phyloP scores from a whole-genome alignment of 192 early-diverging fungal species.

The Entrophospora sp. region DNA sequence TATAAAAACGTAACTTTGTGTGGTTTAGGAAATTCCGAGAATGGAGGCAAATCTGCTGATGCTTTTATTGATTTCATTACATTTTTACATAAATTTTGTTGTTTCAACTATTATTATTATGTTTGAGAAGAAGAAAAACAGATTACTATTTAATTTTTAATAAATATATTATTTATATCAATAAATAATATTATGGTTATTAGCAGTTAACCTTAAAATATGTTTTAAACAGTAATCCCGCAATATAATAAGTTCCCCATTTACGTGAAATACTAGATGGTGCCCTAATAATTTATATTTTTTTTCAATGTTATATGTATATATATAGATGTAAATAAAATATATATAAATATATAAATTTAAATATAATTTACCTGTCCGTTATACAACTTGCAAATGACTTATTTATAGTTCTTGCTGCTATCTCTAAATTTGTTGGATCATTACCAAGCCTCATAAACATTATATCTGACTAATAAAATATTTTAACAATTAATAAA shows the following conservation, averaged over 20 bases:
- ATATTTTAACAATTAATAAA: background rate
- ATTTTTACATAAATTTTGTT: constrained; percentile 76
- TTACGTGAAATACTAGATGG: constrained; percentile 58
- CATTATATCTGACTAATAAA: constrained; percentile 47
- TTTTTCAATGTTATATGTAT: background rate
- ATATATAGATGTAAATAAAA: background rate
- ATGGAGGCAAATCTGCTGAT: constrained; percentile 60
- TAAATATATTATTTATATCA: background rate
- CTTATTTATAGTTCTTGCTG: constrained; percentile 79
- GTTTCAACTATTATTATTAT: constrained; percentile 49
- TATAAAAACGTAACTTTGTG: constrained; percentile 83
- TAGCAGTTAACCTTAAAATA: constrained; percentile 82
- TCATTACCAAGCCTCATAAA: constrained; percentile 33
- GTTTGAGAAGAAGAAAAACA: background rate
- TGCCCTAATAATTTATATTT: constrained; percentile 17
- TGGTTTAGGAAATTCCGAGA: constrained; percentile 71
- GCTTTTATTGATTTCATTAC: constrained; percentile 64
- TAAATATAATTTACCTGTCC: constrained; percentile 58
- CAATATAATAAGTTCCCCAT: constrained; percentile 89
- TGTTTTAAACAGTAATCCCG: constrained; percentile 75
- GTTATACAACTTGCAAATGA: constrained; percentile 84
- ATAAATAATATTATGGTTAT: too few species aligned
- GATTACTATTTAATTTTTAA: background rate
- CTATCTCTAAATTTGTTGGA: constrained; percentile 63
- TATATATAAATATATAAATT: background rate